These are phyloP conservation scores for Penicillium sp. DNA, from an alignment of 2,329 filamentous ascomycete genomes.

Conservation along the genomic window DNA sequence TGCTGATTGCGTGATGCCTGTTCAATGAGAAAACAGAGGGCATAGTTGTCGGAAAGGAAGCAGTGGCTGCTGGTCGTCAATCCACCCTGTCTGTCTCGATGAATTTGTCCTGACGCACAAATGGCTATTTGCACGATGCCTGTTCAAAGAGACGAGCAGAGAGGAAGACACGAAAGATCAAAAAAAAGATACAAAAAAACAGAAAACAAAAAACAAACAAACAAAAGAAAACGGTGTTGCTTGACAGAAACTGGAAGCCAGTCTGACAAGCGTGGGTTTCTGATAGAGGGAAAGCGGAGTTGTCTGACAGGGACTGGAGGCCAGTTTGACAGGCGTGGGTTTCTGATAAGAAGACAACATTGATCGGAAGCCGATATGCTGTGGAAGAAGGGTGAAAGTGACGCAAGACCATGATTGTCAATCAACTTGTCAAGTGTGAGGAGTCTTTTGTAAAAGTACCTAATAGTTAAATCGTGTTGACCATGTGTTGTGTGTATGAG, in stretches of 20 bases:
- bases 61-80: too few relatives aligned
- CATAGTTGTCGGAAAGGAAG: too few relatives aligned
- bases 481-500: too few relatives aligned
- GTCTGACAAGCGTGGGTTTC: background rate
- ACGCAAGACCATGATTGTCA: too few relatives aligned
- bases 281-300: background rate
- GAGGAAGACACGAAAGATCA: background rate
- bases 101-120: background rate
- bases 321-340: background rate
- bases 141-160: background rate
- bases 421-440: too few relatives aligned
- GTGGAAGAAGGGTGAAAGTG: too few relatives aligned
- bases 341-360: background rate
- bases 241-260: too few relatives aligned
- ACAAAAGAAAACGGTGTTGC: background rate
- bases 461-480: too few relatives aligned
- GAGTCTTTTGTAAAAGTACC: too few relatives aligned
- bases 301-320: background rate
- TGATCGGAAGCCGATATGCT: too few relatives aligned
- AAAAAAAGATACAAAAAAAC: background rate
- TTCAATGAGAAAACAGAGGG: background rate
- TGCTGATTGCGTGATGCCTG: background rate
- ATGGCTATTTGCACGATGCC: background rate
- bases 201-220: background rate
- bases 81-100: too few relatives aligned